These are phyloP conservation scores for Musa beccarii DNA, from an alignment of 176 grass and related monocot species.

Conservation along the genomic window DNA sequence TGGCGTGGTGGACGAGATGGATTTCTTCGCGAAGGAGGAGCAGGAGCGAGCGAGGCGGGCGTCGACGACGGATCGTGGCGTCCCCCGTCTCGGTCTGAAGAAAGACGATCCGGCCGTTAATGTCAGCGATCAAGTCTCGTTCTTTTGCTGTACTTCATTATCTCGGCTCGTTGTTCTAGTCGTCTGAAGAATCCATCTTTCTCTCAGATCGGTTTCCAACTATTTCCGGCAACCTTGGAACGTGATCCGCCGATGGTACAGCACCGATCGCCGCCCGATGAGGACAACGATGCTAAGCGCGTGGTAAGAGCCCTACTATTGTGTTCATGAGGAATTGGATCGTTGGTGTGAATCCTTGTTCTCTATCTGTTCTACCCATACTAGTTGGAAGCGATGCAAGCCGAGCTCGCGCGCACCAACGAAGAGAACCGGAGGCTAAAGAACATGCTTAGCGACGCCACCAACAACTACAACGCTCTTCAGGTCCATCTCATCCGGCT, in stretches of 20 bases:
- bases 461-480: slow-evolving; percentile 61
- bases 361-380: no score
- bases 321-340: no score
- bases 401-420: slow-evolving; percentile 54
- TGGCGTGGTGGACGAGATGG: background rate
- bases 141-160: background rate
- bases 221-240: slow-evolving; percentile 38
- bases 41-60: background rate
- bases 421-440: slow-evolving; percentile 84
- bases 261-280: slow-evolving; percentile 24
- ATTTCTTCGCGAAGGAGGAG: slow-evolving; percentile 4
- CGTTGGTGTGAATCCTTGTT: no score
- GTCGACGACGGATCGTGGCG: background rate
- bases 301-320: slow-evolving; percentile 20
- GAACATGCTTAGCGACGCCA: slow-evolving; percentile 62
- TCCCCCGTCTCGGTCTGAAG: slow-evolving; percentile 20
- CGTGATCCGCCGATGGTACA: slow-evolving; percentile 60
- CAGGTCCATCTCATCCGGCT: slow-evolving; percentile 66
- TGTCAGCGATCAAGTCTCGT: slow-evolving; percentile 21
- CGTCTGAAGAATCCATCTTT: background rate
- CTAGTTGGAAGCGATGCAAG: slow-evolving; percentile 48
- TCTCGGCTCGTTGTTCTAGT: background rate
- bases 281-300: slow-evolving; percentile 29
- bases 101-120: slow-evolving; percentile 85
- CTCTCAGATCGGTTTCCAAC: slow-evolving; percentile 23